Conservation (phyloP, 2,329 filamentous ascomycete genomes). For the Fusarium sp. region DNA sequence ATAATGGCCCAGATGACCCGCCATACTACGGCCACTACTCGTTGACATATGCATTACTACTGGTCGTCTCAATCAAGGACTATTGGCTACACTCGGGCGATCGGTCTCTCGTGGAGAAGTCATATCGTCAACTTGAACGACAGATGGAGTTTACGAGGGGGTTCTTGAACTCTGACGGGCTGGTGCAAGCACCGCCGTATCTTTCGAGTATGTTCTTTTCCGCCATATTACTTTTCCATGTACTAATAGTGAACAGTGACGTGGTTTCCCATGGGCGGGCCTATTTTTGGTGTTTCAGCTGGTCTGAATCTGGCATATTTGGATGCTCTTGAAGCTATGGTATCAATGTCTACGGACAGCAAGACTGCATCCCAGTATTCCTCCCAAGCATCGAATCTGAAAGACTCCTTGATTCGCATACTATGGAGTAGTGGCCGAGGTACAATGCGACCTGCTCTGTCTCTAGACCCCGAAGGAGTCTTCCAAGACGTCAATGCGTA, state of each 20-base stretch:
- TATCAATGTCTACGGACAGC: background rate
- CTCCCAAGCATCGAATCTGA: background rate
- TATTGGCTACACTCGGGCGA: background rate
- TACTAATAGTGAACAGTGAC: background rate
- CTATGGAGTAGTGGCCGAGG: background rate
- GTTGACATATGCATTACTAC: background rate
- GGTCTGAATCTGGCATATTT: slow-evolving; percentile 3
- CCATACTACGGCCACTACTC: background rate
- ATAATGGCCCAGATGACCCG: background rate
- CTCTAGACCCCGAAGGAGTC: background rate
- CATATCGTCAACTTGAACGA: background rate
- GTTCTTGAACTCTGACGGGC: background rate
- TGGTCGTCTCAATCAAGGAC: background rate
- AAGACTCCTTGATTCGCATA: rapidly evolving
- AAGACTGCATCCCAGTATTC: background rate
- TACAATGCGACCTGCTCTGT: background rate
- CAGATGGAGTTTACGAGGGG: background rate
- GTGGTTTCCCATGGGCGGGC: slow-evolving; percentile 4
- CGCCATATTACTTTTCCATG: rapidly evolving
- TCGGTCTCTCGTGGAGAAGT: background rate
- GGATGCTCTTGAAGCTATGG: background rate
- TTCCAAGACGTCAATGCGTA: slow-evolving; percentile 13
- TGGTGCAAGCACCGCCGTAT: background rate
- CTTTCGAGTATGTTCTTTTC: background rate
- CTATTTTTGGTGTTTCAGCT: background rate